These are phyloP conservation scores for Vigna radiata DNA, from an alignment of 306 rosid species.

Conservation along the genomic window DNA sequence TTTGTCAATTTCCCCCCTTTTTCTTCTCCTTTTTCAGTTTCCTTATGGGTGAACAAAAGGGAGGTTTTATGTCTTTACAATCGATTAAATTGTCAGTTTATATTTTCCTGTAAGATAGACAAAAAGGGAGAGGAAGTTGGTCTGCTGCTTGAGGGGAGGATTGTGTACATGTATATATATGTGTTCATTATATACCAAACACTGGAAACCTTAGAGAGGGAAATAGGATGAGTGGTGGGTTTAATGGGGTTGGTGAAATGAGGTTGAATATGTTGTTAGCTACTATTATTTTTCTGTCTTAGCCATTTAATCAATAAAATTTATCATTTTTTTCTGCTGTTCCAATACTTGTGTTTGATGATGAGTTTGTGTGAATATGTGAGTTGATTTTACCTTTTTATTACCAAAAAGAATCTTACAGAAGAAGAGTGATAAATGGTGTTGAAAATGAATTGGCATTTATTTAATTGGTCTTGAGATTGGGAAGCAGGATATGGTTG, in stretches of 20 bases:
- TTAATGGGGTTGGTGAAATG: conserved; percentile 53
- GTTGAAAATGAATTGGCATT: conserved; percentile 4
- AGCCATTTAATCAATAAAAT: conserved; percentile 61
- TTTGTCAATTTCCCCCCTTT: conserved; percentile 3
- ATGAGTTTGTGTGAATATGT: background rate
- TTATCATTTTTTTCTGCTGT: conserved; percentile 6
- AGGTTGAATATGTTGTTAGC: conserved; percentile 47
- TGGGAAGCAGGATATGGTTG: conserved; percentile 13
- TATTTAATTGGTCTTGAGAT: conserved; percentile 30
- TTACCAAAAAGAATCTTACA: background rate
- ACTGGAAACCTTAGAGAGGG: conserved; percentile 48
- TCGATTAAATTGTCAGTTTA: conserved; percentile 41
- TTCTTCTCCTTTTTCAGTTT: conserved; percentile 32
- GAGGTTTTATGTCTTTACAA: conserved; percentile 45
- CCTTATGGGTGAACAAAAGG: conserved; percentile 4
- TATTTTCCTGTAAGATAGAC: conserved; percentile 35
- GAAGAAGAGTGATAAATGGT: background rate
- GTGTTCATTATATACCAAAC: conserved; percentile 56
- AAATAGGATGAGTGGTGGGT: conserved; percentile 61
- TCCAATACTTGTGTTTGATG: background rate
- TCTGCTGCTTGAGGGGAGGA: conserved; percentile 59
- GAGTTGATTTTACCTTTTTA: background rate
- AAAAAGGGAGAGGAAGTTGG: conserved; percentile 35
- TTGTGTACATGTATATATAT: conserved; percentile 62
- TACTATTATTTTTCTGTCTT: conserved; percentile 29